Evolutionary conservation across 1,139 yeast genomes (phyloP).

Genomic region (Wickerhamomyces sp.): DNA sequence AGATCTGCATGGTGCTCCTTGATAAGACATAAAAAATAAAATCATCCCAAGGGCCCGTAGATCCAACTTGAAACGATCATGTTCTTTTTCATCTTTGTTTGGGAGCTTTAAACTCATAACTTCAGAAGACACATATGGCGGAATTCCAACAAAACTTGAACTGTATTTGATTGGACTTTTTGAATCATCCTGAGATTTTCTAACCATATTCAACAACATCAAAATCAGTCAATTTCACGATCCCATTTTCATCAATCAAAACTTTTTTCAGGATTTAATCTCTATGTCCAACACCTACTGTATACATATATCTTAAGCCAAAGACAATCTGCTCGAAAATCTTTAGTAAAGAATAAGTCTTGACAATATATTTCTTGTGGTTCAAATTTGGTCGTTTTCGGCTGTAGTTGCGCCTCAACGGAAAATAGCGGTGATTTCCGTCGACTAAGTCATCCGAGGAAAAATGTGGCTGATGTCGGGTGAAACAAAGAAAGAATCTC

Average conservation of each 20-base stretch:
- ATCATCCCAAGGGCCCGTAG: constrained; percentile 68
- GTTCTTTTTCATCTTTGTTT: constrained; percentile 28
- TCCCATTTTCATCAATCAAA: constrained; percentile 50
- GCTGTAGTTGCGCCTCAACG: too few species aligned
- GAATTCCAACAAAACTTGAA: constrained; percentile 62
- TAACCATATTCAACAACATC: constrained; percentile 61
- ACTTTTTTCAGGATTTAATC: constrained; percentile 93
- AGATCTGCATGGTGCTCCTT: constrained; percentile 55
- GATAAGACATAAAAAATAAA: constrained; percentile 54
- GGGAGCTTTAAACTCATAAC: constrained; percentile 47
- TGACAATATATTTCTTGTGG: constrained; percentile 53
- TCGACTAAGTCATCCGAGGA: too few species aligned
- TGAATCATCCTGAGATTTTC: constrained; percentile 47
- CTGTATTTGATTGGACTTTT: constrained; percentile 41
- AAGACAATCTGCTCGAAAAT: constrained; percentile 43
- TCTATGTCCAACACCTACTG: constrained; percentile 78
- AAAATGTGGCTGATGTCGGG: too few species aligned
- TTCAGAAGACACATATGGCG: constrained; percentile 79
- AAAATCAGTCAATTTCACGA: constrained; percentile 69
- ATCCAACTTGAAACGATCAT: constrained; percentile 68
- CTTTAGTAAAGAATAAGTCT: constrained; percentile 49
- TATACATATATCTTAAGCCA: constrained; percentile 69
- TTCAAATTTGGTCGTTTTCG: too few species aligned
- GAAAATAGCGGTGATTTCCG: too few species aligned
- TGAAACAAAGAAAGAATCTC: too few species aligned